Evolutionary conservation across 805 yeast genomes (phyloP).

Genomic region (Hyphopichia homilentoma): DNA sequence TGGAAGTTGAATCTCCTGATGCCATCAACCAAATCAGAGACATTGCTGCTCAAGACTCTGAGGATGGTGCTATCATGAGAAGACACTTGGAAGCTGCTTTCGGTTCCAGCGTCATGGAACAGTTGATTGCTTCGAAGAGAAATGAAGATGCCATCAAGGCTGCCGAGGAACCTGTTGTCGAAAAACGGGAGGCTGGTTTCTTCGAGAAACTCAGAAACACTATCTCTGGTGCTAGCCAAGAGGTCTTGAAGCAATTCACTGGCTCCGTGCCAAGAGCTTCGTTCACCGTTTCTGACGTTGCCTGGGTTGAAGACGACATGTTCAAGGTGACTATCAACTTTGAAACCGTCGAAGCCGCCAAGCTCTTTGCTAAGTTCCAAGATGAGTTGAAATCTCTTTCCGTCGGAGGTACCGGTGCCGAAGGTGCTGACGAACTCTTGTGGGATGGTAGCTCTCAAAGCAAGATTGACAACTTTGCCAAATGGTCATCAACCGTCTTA

Average conservation of each 20-base stretch:
- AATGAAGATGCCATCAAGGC: constrained; percentile 6
- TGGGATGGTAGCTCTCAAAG: constrained; percentile 4
- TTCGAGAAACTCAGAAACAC: constrained; percentile 4
- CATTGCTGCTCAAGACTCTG: constrained; percentile 2
- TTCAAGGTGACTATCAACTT: constrained; percentile 17
- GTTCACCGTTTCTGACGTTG: constrained; percentile 20
- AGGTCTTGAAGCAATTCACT: constrained; percentile 6
- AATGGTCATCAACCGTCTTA: constrained; percentile 13
- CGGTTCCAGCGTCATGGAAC: constrained; percentile 4
- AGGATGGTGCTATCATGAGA: constrained; percentile 6
- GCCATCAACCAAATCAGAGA: constrained; percentile 5
- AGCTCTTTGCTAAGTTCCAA: constrained; percentile 9
- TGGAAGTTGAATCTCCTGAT: too few relatives aligned
- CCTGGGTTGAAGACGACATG: constrained; percentile 11
- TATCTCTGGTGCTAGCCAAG: constrained; percentile 7
- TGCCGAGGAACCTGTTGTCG: constrained; percentile 5
- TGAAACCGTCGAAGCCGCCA: constrained; percentile 12
- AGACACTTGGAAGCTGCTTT: constrained; percentile 6
- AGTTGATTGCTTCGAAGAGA: constrained; percentile 4
- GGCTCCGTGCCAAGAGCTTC: constrained; percentile 17
- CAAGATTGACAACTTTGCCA: constrained; percentile 9
- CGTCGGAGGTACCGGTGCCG: constrained; percentile 9
- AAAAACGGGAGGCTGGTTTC: constrained; percentile 3
- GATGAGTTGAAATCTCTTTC: constrained; percentile 7
- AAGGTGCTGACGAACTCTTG: constrained; percentile 1